These are phyloP conservation scores for Phytophthora ramorum DNA, from an alignment of 352 stramenopile genomes.

Conservation along the genomic window DNA sequence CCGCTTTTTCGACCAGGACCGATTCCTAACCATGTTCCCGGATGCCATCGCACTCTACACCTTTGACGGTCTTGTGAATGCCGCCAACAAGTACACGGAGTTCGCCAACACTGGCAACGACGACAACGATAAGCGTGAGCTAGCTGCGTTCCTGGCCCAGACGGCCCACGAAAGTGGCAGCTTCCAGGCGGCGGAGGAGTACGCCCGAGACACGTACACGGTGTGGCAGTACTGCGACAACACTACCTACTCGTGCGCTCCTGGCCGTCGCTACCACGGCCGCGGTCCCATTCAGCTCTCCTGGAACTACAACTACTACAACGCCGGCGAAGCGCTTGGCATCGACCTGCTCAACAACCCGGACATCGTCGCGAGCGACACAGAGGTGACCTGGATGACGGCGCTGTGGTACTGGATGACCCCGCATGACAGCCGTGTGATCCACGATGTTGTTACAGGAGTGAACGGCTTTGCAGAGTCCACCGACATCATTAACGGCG, in stretches of 20 bases:
- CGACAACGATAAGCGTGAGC: conserved; percentile 44
- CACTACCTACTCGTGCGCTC: conserved; percentile 36
- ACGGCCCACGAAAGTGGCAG: conserved; percentile 51
- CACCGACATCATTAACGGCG: conserved; percentile 60
- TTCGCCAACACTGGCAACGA: conserved; percentile 59
- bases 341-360: conserved; percentile 50
- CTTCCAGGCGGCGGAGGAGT: conserved; percentile 52
- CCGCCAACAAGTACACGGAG: conserved; percentile 43
- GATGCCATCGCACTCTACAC: conserved; percentile 48
- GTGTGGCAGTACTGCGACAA: conserved; percentile 57
- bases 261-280: conserved; percentile 54
- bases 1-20: conserved; percentile 46
- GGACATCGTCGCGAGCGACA: conserved; percentile 47
- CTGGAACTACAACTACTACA: conserved; percentile 69
- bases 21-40: conserved; percentile 47
- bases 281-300: conserved; percentile 59
- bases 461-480: conserved; percentile 47
- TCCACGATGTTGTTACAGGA: conserved; percentile 49
- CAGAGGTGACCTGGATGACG: conserved; percentile 49
- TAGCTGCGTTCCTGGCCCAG: conserved; percentile 57
- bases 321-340: conserved; percentile 39
- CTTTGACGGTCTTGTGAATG: conserved; percentile 49
- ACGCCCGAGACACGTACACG: conserved; percentile 42
- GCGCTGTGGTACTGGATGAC: conserved; percentile 68
- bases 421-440: conserved; percentile 44